Base-by-base conservation (phyloP, 192 early-diverging fungal species). In the Thoreauomyces humboldtii region DNA sequence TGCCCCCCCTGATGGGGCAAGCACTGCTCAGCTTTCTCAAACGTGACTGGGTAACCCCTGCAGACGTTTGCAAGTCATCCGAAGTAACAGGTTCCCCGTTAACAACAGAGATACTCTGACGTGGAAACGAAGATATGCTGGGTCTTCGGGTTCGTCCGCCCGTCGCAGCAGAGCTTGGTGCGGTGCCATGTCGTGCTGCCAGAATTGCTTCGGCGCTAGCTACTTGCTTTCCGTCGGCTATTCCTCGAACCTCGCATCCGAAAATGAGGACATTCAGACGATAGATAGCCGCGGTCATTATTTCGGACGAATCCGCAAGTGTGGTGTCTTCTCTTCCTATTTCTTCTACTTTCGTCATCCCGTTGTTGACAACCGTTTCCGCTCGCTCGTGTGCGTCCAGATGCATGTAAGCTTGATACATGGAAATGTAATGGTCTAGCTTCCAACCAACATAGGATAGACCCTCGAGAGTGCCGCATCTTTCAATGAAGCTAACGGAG, bases 221-320 rank as follows among this genome's bases (percentile, higher is more conserved):
- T 33, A 67, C 47, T 27, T 59, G 22, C 33, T 50, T 58, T 7
- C 65, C 65, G 41, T 5, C 54, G 15, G 34, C 65, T 17, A 58
- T 50, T 25, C 25, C 65, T 9, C 65, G 37, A 6, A 67, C 45
- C 47, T 58, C 56, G 48, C 65, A 67, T 6, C 38, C 65, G 33
- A 67, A 59, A 7, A 67, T 48, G 9, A 57, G 34, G 44, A 67
- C 41, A 2, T 67, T 67, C 0, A 58, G 32, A n/a, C 46, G 37
- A n/a, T 34, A 57, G 28, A 47, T 48, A 22, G 44, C 43, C 9
- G 25, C 28, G 36, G 33, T 19, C 1, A 65, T 32, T 0, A 54
- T 44, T 2, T 54, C 31, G 15, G 42, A 41, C 7, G 9, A 44
- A 6, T 25, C 24, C 5, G 43, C 28, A 29, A 0, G 27, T 33